These are phyloP conservation scores for Quercus gilva DNA, from an alignment of 306 rosid species.

Conservation along the genomic window DNA sequence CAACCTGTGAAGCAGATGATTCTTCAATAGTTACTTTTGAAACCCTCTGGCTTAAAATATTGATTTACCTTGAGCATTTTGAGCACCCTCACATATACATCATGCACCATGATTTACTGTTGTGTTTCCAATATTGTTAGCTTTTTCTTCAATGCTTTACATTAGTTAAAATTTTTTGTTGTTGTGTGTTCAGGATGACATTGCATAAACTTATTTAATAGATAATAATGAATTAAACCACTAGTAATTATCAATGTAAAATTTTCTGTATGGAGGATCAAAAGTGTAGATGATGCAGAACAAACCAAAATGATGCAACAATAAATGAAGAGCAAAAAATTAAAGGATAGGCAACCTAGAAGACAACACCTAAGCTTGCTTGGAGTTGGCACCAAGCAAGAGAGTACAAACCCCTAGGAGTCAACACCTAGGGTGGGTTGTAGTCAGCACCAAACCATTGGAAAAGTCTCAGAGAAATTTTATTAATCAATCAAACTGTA, in stretches of 20 bases:
- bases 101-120: background rate
- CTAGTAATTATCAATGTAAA: background rate
- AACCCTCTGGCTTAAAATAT: background rate
- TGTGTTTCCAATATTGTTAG: background rate
- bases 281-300: background rate
- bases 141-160: background rate
- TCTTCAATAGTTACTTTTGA: background rate
- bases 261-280: background rate
- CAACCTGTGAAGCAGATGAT: background rate
- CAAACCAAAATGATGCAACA: too few relatives aligned
- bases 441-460: too few relatives aligned
- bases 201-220: background rate
- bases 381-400: too few relatives aligned
- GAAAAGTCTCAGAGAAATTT: too few relatives aligned
- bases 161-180: background rate
- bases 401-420: too few relatives aligned
- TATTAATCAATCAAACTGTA: too few relatives aligned
- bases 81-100: background rate
- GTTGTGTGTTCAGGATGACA: background rate
- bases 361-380: too few relatives aligned
- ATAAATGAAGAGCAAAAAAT: too few relatives aligned
- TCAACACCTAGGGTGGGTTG: too few relatives aligned
- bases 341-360: too few relatives aligned
- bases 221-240: background rate
- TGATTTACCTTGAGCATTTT: background rate